These are phyloP conservation scores for Alternaria atra DNA, from an alignment of 2,329 filamentous ascomycete species.

Conservation along the genomic window DNA sequence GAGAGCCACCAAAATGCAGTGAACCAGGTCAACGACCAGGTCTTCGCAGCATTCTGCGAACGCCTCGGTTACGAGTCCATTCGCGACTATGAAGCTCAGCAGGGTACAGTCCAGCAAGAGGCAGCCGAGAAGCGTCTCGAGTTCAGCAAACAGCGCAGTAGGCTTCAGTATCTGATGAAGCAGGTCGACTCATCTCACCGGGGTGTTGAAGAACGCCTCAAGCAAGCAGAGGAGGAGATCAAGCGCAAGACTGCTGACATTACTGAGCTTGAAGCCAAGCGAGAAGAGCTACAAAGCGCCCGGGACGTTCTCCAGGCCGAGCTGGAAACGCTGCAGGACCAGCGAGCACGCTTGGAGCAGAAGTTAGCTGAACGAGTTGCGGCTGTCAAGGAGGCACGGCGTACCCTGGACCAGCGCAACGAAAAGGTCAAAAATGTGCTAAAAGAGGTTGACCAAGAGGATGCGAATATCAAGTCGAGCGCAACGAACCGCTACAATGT, in stretches of 20 bases:
- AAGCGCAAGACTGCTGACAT: slow-evolving; percentile 75
- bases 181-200: slow-evolving; percentile 77
- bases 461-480: slow-evolving; percentile 86
- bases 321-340: slow-evolving; percentile 77
- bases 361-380: slow-evolving; percentile 75
- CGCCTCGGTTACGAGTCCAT: slow-evolving; percentile 88
- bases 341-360: slow-evolving; percentile 73
- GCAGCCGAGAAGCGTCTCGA: slow-evolving; percentile 85
- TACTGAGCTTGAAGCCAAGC: slow-evolving; percentile 69
- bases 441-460: slow-evolving; percentile 79
- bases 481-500: slow-evolving; percentile 84
- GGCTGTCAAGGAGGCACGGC: slow-evolving; percentile 78
- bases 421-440: slow-evolving; percentile 81
- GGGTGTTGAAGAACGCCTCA: slow-evolving; percentile 73
- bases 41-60: slow-evolving; percentile 86
- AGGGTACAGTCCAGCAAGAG: slow-evolving; percentile 91
- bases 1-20: slow-evolving; percentile 70
- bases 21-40: slow-evolving; percentile 82
- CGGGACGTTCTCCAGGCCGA: slow-evolving; percentile 78
- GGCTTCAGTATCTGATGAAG: slow-evolving; percentile 67
- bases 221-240: slow-evolving; percentile 71
- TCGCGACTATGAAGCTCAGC: slow-evolving; percentile 90
- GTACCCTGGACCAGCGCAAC: slow-evolving; percentile 82
- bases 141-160: slow-evolving; percentile 80
- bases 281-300: slow-evolving; percentile 75